Base-by-base conservation (phyloP, 805 yeast genomes). In the Barnettozyma pratensis region DNA sequence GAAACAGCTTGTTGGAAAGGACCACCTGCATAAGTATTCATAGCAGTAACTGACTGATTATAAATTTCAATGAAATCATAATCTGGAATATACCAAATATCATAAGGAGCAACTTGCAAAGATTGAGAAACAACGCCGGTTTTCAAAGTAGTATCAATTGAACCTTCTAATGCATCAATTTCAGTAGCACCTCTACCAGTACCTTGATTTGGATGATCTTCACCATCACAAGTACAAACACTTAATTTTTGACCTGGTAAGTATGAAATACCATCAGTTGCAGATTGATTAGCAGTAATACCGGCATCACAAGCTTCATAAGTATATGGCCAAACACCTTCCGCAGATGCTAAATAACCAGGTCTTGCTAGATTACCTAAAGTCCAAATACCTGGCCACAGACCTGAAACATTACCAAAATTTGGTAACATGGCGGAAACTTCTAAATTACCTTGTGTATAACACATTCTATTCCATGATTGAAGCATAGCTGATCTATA, bases 341-440 rank as follows among this genome's bases (percentile, higher is more conserved):
- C 78, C 5, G 77, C 68, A 12, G 73, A 53, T 10, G 76, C 74
- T 60, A 73, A 57, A 56, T 67, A 74, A 2, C 79, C 79, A 1
- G 79, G 77, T 48, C 79, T 63, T 1, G 74, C 79, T 46, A 75
- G 55, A 48, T 75, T 75, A 6, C 79, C 79, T 67, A 75, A 63
- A 8, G 73, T 59, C 79, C 79, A 75, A 29, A 73, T 53, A 52
- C 79, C 79, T 0, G 79, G 79, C 79, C 79, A 75, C 52, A 74
- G 60, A 4, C 79, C 79, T 7, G 71, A 54, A 9, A 70, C 61
- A 39, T 66, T 59, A 38, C 74, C 74, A 48, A 65, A 71, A 41
- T 68, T 68, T 19, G 79, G 78, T 47, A 75, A 57, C 53, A 63
- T 64, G 3, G 73, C 76, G 26, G 73, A 66, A 8, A 71, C 59